phyloP scores from a whole-genome alignment of 1,139 yeast genomes.

The Waltiozyma sp. region DNA sequence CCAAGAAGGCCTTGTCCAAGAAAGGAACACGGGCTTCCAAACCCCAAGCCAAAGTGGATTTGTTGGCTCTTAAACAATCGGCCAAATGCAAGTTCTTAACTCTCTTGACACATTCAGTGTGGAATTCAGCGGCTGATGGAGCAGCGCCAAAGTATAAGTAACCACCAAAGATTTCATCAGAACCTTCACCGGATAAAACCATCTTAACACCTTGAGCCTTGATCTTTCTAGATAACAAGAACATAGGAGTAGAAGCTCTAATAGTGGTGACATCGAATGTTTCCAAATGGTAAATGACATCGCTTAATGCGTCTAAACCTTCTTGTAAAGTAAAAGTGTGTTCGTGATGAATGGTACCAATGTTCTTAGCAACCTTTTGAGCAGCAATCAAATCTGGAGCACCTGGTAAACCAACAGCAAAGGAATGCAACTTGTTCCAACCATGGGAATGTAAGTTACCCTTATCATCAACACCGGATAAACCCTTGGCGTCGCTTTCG shows the following conservation, averaged over 20 bases:
- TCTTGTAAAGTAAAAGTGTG: conserved; percentile 94
- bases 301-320: conserved; percentile 90
- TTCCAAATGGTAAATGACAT: conserved; percentile 91
- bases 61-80: conserved; percentile 97
- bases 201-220: conserved; percentile 99
- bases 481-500: conserved; percentile 37
- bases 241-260: conserved; percentile 99
- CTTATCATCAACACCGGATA: conserved; percentile 85
- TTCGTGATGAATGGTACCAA: conserved; percentile 94
- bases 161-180: conserved; percentile 98
- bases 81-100: conserved; percentile 96
- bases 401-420: conserved; percentile 93
- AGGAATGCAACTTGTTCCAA: conserved; percentile 84
- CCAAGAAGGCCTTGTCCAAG: conserved; percentile 87
- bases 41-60: conserved; percentile 99
- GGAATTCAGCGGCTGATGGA: conserved; percentile 87
- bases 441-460: conserved; percentile 76
- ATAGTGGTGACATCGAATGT: conserved; percentile 98
- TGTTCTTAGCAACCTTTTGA: conserved; percentile 86
- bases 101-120: conserved; percentile 86
- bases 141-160: conserved; percentile 96
- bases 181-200: conserved; percentile 98
- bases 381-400: conserved; percentile 98
- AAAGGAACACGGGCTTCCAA: conserved; percentile 99
- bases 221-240: conserved; percentile 86